phyloP scores from a whole-genome alignment of 2,329 filamentous ascomycete genomes.

The Cercospora sp. region DNA sequence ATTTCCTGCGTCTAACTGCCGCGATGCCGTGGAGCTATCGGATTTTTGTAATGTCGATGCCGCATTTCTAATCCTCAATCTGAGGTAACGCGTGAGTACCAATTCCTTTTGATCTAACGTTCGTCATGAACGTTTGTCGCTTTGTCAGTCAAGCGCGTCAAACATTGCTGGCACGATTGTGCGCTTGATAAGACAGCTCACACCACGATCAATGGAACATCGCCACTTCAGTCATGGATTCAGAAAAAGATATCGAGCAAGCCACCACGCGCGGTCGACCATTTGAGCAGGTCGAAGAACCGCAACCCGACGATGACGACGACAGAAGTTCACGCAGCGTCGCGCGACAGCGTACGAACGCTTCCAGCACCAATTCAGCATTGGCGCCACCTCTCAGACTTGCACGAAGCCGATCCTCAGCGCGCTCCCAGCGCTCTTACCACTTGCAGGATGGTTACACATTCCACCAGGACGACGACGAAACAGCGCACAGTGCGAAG shows the following conservation, averaged over 20 bases:
- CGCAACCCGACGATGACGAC: conserved; percentile 1
- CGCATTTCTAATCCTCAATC: background rate
- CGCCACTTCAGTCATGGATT: background rate
- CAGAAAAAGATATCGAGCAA: background rate
- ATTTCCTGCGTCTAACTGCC: background rate
- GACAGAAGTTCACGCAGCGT: conserved; percentile 12
- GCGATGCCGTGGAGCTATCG: conserved; percentile 6
- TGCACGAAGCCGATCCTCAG: conserved; percentile 31
- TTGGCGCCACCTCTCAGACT: conserved; percentile 15
- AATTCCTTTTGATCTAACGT: background rate
- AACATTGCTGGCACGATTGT: background rate
- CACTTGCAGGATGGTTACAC: conserved; percentile 35
- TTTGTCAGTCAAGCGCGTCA: background rate
- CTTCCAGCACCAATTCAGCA: background rate
- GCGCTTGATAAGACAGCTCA: background rate
- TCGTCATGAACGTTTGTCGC: background rate
- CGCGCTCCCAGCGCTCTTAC: conserved; percentile 34
- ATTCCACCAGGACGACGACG: conserved; percentile 15
- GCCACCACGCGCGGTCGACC: background rate
- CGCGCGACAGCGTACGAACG: conserved; percentile 1
- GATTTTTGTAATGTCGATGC: background rate
- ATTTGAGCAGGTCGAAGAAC: conserved; percentile 6
- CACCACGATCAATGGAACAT: background rate
- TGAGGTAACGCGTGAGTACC: background rate
- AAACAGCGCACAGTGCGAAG: background rate